Percentiles rank a stretch among this genome's conserved stretches.
Evolutionary conservation across 257 asterid genomes (phyloP).

Genomic region (Forsythia suspensa): DNA sequence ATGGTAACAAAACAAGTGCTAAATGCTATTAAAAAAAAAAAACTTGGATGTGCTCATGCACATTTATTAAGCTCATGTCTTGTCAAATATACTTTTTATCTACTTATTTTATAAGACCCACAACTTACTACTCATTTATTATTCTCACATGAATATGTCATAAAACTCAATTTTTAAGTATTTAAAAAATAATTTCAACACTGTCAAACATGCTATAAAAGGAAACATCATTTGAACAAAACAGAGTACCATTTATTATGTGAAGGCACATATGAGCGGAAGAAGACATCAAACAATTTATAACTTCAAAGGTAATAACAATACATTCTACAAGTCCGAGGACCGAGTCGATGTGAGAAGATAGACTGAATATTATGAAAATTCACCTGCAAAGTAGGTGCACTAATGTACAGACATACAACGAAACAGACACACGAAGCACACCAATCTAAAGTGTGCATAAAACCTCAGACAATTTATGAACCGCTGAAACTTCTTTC

Average conservation of each 20-base stretch:
- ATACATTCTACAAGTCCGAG: background rate
- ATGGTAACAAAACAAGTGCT: no score
- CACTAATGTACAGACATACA: background rate
- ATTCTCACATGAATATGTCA: no score
- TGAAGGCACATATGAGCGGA: background rate
- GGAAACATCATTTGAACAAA: background rate
- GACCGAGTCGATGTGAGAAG: background rate
- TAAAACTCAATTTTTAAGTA: no score
- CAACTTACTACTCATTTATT: no score
- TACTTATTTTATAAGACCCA: no score
- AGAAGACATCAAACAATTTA: background rate
- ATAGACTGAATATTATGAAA: background rate
- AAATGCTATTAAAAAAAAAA: no score
- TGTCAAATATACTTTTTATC: no score
- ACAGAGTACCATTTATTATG: background rate
- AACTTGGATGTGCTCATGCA: no score
- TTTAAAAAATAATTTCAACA: no score
- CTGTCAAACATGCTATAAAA: no score
- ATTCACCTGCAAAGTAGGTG: background rate
- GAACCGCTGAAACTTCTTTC: background rate
- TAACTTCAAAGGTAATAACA: background rate
- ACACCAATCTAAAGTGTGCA: background rate
- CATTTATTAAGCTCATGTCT: no score
- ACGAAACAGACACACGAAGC: background rate
- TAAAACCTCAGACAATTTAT: background rate